Conservation (phyloP, 495 filamentous ascomycete species). For the Aspergillus ellipticus region DNA sequence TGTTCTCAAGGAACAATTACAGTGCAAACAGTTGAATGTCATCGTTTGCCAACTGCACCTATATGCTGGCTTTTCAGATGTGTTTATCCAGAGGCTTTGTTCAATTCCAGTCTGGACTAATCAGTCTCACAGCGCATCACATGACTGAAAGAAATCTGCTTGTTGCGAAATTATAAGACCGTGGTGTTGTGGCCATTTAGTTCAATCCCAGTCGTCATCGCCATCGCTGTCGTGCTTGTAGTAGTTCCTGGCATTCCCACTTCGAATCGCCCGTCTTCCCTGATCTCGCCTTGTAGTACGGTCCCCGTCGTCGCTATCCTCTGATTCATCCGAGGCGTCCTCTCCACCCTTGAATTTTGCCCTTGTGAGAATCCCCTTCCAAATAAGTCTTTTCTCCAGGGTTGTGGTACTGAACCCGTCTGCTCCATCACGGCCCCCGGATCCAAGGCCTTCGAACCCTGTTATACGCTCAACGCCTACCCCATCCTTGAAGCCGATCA, state of each 20-base stretch:
- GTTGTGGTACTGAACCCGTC: constrained; percentile 61
- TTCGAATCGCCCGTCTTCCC: constrained; percentile 52
- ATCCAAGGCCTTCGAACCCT: constrained; percentile 69
- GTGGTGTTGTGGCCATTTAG: background rate
- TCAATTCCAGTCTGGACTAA: background rate
- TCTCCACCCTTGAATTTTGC: constrained; percentile 46
- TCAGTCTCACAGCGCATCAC: background rate
- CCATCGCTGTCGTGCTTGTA: constrained; percentile 42
- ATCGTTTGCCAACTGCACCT: no score
- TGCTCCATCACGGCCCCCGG: constrained; percentile 48
- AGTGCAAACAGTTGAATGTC: no score
- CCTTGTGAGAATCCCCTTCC: constrained; percentile 55
- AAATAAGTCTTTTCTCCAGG: constrained; percentile 61
- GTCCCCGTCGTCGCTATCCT: constrained; percentile 28
- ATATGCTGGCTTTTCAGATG: no score
- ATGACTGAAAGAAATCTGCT: background rate
- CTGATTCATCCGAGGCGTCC: constrained; percentile 27
- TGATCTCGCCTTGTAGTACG: constrained; percentile 17
- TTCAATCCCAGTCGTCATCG: constrained; percentile 67
- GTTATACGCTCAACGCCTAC: constrained; percentile 63
- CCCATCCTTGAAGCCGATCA: constrained; percentile 70
- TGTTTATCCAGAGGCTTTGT: no score
- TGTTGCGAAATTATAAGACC: background rate
- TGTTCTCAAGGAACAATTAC: no score
- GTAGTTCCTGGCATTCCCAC: constrained; percentile 20